A percentile compares a stretch with the other conserved stretches of the same genome.
Conservation (phyloP, 2,329 filamentous ascomycete species). For the Fusarium hostae region DNA sequence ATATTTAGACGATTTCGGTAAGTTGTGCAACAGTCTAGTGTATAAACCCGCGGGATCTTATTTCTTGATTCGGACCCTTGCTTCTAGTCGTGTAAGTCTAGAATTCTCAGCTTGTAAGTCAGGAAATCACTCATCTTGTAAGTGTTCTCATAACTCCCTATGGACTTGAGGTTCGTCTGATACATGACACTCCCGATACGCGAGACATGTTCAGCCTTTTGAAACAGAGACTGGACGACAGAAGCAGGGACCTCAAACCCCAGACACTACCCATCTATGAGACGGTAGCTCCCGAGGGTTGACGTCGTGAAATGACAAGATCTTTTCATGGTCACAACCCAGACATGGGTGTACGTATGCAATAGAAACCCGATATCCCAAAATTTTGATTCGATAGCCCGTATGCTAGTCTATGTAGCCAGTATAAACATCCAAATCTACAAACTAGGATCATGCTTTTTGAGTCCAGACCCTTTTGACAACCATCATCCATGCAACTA, state of each 20-base stretch:
- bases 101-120: not conserved
- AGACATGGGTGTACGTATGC: constrained; percentile 29
- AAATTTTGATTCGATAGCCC: constrained; percentile 30
- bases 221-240: constrained; percentile 4
- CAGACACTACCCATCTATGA: not conserved
- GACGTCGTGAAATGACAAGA: not conserved
- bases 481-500: constrained; percentile 20
- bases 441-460: constrained; percentile 24
- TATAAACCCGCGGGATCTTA: not conserved
- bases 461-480: constrained; percentile 13
- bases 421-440: constrained; percentile 37
- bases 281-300: not conserved
- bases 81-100: not conserved
- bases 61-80: not conserved
- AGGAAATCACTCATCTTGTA: not conserved
- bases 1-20: constrained; percentile 24
- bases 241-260: not conserved
- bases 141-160: not conserved
- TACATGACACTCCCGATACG: constrained; percentile 10
- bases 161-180: constrained; percentile 2
- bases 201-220: constrained; percentile 17
- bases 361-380: constrained; percentile 12
- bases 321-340: constrained; percentile 3
- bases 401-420: constrained; percentile 19
- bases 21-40: constrained; percentile 21